Conservation (phyloP, 2,329 filamentous ascomycete genomes). For the Setomelanomma holmii region DNA sequence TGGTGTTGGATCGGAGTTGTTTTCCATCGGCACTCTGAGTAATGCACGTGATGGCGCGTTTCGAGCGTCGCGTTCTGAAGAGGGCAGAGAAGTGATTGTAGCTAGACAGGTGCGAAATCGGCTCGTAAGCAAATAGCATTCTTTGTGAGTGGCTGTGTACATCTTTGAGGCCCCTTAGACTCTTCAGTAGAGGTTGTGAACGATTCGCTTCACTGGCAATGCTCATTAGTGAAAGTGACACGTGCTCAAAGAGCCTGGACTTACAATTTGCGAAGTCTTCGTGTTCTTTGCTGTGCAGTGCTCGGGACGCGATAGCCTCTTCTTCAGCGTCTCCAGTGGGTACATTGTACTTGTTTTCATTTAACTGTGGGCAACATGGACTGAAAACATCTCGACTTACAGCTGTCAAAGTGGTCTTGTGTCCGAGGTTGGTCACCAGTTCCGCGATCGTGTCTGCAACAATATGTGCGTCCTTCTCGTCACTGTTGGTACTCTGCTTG, state of each 20-base stretch:
- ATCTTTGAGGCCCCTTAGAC: background rate
- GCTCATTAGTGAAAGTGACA: constrained; percentile 8
- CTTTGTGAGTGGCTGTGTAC: too few relatives aligned
- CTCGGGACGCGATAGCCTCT: constrained; percentile 44
- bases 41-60: constrained; percentile 10
- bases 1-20: constrained; percentile 18
- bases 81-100: too few relatives aligned
- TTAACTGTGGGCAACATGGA: constrained; percentile 15
- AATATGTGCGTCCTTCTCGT: constrained; percentile 52
- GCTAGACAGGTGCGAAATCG: too few relatives aligned
- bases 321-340: constrained; percentile 45
- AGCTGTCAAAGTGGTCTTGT: constrained; percentile 45
- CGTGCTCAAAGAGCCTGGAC: background rate
- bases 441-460: constrained; percentile 56
- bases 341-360: constrained; percentile 38
- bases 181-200: constrained; percentile 39
- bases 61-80: background rate
- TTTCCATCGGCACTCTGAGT: constrained; percentile 17
- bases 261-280: constrained; percentile 45
- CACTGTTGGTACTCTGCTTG: constrained; percentile 50
- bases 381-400: constrained; percentile 28
- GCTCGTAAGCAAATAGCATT: too few relatives aligned
- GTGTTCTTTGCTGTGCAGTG: constrained; percentile 46
- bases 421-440: constrained; percentile 55
- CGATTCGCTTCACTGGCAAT: constrained; percentile 40